These are phyloP conservation scores for Agaricus sinodeliciosus DNA, from an alignment of 768 basidiomycete genomes.

Conservation along the genomic window DNA sequence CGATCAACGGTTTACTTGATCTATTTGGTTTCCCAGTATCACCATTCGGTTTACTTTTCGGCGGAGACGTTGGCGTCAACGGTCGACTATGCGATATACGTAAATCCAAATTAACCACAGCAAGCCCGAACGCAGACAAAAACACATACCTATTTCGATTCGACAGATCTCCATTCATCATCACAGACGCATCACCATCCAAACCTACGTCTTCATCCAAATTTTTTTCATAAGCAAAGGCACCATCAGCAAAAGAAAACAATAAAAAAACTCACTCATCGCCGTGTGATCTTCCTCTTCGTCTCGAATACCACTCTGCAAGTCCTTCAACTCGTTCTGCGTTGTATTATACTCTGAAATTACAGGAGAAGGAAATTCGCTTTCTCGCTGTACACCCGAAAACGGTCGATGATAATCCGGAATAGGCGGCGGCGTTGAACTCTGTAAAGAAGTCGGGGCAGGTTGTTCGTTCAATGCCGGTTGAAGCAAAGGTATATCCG, in stretches of 20 bases:
- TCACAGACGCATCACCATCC: not conserved
- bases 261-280: constrained; percentile 2
- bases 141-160: not conserved
- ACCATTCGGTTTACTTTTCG: constrained; percentile 10
- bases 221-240: no score
- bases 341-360: not conserved
- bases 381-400: no score
- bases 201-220: no score
- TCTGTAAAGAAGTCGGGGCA: not conserved
- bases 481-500: not conserved
- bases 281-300: not conserved
- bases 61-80: not conserved
- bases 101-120: not conserved
- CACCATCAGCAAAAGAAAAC: not conserved
- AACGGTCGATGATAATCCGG: not conserved
- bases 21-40: not conserved
- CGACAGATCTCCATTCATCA: not conserved
- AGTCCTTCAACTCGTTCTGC: not conserved
- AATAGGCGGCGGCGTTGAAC: not conserved
- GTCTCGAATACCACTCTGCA: not conserved
- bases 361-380: no score
- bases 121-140: not conserved
- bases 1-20: constrained; percentile 17
- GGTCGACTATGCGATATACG: not conserved
- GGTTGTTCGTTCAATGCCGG: not conserved